Evolutionary conservation across 306 rosid genomes (phyloP).

Genomic region (Lagenaria siceraria): DNA sequence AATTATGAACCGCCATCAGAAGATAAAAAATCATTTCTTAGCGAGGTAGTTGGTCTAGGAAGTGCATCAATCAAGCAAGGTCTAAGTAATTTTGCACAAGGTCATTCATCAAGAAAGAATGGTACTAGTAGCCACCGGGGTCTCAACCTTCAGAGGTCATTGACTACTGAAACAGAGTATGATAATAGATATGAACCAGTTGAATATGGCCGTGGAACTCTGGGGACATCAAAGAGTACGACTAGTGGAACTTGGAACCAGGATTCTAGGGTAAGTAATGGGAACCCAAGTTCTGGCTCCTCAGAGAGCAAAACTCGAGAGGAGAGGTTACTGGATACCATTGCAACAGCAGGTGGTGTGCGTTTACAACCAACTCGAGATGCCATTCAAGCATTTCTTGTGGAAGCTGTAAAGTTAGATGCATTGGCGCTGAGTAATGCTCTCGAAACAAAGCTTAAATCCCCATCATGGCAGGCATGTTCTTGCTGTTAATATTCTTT

Average conservation of each 20-base stretch:
- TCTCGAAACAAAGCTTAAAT: slow-evolving; percentile 68
- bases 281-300: slow-evolving; percentile 43
- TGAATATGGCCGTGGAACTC: slow-evolving; percentile 48
- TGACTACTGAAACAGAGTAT: slow-evolving; percentile 56
- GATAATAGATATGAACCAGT: slow-evolving; percentile 64
- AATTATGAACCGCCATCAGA: slow-evolving; percentile 48
- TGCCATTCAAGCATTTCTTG: slow-evolving; percentile 73
- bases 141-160: slow-evolving; percentile 81
- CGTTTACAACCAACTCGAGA: slow-evolving; percentile 97
- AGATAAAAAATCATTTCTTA: slow-evolving; percentile 75
- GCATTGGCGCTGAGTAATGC: slow-evolving; percentile 58
- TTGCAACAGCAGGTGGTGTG: slow-evolving; percentile 89
- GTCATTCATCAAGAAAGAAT: slow-evolving; percentile 63
- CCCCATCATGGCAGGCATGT: slow-evolving; percentile 97
- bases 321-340: slow-evolving; percentile 85
- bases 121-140: slow-evolving; percentile 69
- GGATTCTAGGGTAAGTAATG: slow-evolving; percentile 50
- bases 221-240: slow-evolving; percentile 43
- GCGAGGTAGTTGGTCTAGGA: slow-evolving; percentile 96
- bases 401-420: slow-evolving; percentile 80
- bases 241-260: slow-evolving; percentile 58
- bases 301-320: slow-evolving; percentile 61
- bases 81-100: slow-evolving; percentile 60
- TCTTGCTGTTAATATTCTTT: slow-evolving; percentile 13
- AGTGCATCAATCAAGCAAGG: slow-evolving; percentile 97